phyloP scores from a whole-genome alignment of 2,329 filamentous ascomycete species.

The Scytalidium sp. region DNA sequence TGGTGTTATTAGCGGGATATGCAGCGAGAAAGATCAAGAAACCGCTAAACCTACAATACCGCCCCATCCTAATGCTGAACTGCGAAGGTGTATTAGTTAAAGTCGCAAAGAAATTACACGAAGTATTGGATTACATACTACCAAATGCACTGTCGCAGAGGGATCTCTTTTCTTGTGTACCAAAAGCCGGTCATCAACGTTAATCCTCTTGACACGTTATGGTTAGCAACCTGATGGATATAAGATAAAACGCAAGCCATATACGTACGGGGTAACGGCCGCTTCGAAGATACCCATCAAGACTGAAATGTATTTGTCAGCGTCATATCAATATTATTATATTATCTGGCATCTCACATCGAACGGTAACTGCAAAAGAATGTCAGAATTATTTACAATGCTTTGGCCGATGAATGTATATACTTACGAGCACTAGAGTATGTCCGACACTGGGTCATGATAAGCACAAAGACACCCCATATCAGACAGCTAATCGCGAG shows the following conservation, averaged over 20 bases:
- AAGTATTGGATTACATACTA: constrained; percentile 11
- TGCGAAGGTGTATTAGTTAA: neutral
- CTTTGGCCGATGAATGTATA: constrained; percentile 5
- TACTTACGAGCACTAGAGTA: constrained; percentile 21
- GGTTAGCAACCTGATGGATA: too few species aligned
- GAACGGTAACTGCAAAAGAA: neutral
- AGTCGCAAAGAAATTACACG: neutral
- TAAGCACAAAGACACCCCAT: constrained; percentile 32
- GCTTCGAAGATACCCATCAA: constrained; percentile 32
- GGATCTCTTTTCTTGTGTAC: constrained; percentile 33
- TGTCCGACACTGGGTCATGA: constrained; percentile 29
- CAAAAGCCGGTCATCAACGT: constrained; percentile 34
- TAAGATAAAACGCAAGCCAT: too few species aligned
- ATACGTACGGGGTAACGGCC: constrained; percentile 25
- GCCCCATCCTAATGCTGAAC: constrained; percentile 22
- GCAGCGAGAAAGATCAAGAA: constrained; percentile 27
- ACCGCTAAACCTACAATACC: constrained; percentile 32
- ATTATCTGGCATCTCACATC: neutral
- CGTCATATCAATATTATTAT: neutral
- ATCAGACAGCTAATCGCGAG: constrained; percentile 27
- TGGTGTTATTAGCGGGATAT: constrained; percentile 22
- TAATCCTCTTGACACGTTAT: too few species aligned
- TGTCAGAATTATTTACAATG: too few species aligned
- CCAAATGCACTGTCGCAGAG: constrained; percentile 34
- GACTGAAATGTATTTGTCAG: constrained; percentile 8